Evolutionary conservation across 192 early-diverging fungal genomes (phyloP), one percentile per base, ranked within the genome.

Genomic region (Helicostylum pulchrum): DNA sequence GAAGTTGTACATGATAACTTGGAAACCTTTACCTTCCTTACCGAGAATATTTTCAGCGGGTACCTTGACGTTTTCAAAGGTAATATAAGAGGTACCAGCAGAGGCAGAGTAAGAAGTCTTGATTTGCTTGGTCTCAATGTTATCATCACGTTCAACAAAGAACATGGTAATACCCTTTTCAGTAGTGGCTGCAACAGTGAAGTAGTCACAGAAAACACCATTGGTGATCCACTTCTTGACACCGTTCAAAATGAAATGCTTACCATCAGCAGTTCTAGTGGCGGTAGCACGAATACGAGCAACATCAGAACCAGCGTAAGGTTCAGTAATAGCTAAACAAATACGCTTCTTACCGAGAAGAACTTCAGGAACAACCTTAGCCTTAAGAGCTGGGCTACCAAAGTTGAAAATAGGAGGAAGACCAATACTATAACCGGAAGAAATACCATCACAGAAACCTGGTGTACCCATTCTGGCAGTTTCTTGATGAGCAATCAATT

Each of bases 141-240:
- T 81, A 12, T 85, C 83, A 32, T 61, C 60, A 19, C 85, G 74
- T 66, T 85, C 83, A 71, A 90, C 87, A 59, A 90, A 71, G 17
- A 90, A 71, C 81, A 90, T 80, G 49, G 88, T 80, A 53, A 90
- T 87, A 34, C 87, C 88, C 47, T 68, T 68, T 7, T 67, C 66
- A 30, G 71, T 73, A 21, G 56, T 47, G 19, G 67, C 71, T 30
- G 71, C 71, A 53, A 64, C 62, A 53, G 60, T 67, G 50, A 73
- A 67, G 55, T 73, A 73, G 20, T 73, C 71, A 21, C 20, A 31
- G 73, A 88, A 92, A n/a, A 73, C 77, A 64, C 90, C 89, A 77
- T 89, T 91, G 44, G 88, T 89, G 66, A 88, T 82, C 88, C 90
- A 92, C 74, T 89, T 91, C 80, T 93, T 93, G 58, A 88, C 89